Evolutionary conservation across 768 basidiomycete species (phyloP).

Genomic region (Mycena metata): DNA sequence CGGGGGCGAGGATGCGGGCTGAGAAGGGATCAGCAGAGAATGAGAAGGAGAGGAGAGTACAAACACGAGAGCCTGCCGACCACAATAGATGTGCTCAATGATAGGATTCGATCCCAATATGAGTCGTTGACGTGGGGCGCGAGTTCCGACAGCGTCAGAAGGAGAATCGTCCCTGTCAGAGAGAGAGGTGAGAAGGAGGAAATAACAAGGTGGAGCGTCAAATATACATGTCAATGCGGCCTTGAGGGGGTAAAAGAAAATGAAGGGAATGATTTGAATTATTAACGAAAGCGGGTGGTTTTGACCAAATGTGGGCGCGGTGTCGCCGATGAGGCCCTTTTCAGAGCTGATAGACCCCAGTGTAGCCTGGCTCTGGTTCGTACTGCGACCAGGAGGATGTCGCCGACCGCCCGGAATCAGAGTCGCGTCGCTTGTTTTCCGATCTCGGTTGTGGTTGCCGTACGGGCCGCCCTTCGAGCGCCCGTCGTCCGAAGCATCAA

Average conservation of each 20-base stretch:
- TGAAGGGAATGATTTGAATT: conserved; percentile 56
- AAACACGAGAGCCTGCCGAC: conserved; percentile 47
- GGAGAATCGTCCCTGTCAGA: conserved; percentile 47
- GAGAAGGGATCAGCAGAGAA: neutral
- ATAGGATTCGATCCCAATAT: conserved; percentile 54
- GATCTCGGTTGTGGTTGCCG: neutral
- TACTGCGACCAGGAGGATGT: neutral
- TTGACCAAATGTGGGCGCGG: conserved; percentile 41
- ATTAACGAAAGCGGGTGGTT: conserved; percentile 55
- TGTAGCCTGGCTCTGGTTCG: conserved; percentile 1
- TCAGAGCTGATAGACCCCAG: conserved; percentile 28
- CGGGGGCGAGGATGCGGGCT: conserved; percentile 52
- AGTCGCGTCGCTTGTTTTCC: conserved; percentile 24
- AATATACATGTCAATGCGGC: conserved; percentile 53
- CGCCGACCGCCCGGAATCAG: neutral
- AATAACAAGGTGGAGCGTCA: neutral
- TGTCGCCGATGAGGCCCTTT: conserved; percentile 41
- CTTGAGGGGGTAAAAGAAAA: conserved; percentile 62
- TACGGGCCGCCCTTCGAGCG: too few species aligned
- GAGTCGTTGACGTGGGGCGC: conserved; percentile 44
- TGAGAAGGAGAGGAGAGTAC: neutral
- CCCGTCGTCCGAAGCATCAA: conserved; percentile 44
- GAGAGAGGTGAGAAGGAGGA: neutral
- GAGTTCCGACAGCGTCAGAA: conserved; percentile 54
- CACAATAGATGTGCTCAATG: conserved; percentile 51